Evolutionary conservation across 805 yeast genomes (phyloP), one percentile per base, ranked within the genome.

Genomic region (Lipomyces sp.): DNA sequence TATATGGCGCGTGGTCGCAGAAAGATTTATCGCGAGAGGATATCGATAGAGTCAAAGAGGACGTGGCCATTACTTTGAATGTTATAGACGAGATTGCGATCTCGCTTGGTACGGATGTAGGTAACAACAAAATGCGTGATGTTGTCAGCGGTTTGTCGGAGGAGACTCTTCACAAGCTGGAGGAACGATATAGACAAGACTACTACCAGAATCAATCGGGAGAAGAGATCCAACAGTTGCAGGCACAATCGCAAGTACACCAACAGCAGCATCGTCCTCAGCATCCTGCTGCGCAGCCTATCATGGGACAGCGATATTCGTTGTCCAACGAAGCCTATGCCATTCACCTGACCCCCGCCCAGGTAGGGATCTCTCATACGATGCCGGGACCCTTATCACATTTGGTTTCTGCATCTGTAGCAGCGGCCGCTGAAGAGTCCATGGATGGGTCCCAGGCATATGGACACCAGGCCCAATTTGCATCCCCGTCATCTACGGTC

Each of bases 1-100:
- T 67, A 18, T 67, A 67, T 45, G 69, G 66, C 30, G 66, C 64
- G 15, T 67, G 71, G 71, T 32, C 69, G 35, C 48, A n/a, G 50
- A 42, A 30, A 29, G 57, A 54, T 24, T 57, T 67, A 8, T 29
- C 62, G 6, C 11, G 30, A 13, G 66, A 59, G n/a, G 71, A 67
- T 33, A 65, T 67, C 57, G 35, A 32, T 24, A 54, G 39, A 13
- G 60, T 67, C 7, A 65, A 65, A 45, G 62, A 62, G 32, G 71
- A 67, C 50, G 64, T 57, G 2, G 58, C 51, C 29, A 50, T 60
- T 24, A 37, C 69, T 29, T 48, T 67, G 34, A 54, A 54, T 8
- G 62, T 65, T 37, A 62, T 64, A 29, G 69, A 59, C 39, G 65
- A 59, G 39, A 56, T 63, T 45, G 64, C 69, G 8, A 39, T 50